Percentiles rank a stretch among this genome's conserved stretches.
Conservation (phyloP, 148 eudicot species). For the Diospyros kaki region DNA sequence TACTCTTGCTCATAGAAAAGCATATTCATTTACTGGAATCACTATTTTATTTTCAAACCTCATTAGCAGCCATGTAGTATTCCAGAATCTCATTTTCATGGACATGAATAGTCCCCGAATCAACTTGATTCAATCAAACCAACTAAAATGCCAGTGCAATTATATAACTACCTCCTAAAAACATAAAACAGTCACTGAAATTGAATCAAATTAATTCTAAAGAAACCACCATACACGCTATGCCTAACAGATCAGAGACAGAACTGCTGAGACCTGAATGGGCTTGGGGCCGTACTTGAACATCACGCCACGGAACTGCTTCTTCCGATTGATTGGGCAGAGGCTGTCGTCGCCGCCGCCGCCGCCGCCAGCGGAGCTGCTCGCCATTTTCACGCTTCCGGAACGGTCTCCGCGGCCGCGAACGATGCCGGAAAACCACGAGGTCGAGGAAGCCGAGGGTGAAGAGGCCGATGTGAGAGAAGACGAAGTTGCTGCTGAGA, state of each 20-base stretch:
- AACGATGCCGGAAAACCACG: conserved; percentile 62
- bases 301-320: conserved; percentile 80
- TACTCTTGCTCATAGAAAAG: not conserved
- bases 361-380: conserved; percentile 18
- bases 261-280: conserved; percentile 45
- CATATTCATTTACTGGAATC: not conserved
- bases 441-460: conserved; percentile 25
- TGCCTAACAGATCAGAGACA: not conserved
- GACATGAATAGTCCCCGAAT: not conserved
- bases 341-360: not conserved
- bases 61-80: not conserved
- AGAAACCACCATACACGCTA: not conserved
- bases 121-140: not conserved
- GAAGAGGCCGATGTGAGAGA: conserved; percentile 17
- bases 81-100: conserved; percentile 1
- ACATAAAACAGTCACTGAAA: too few species aligned
- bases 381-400: conserved; percentile 23
- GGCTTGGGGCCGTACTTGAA: conserved; percentile 86
- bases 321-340: conserved; percentile 58
- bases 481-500: conserved; percentile 17
- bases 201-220: not conserved
- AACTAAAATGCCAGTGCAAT: too few species aligned
- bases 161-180: too few species aligned
- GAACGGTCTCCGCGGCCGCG: conserved; percentile 48
- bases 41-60: not conserved